phyloP scores from a whole-genome alignment of 2,329 filamentous ascomycete species.

The Lecanoromycetidae sp. region DNA sequence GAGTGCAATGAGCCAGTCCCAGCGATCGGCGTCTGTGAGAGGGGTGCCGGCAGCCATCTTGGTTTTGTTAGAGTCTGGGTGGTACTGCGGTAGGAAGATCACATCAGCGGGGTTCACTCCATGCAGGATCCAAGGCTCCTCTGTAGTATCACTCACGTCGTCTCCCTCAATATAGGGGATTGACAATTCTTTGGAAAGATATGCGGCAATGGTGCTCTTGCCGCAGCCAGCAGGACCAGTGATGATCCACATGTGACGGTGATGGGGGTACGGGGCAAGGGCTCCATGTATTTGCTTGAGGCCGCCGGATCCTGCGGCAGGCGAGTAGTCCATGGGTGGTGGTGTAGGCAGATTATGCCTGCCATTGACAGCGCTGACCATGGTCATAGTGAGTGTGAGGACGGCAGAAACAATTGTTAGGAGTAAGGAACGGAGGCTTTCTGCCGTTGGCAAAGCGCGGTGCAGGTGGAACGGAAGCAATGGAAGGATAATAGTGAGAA shows the following conservation, averaged over 20 bases:
- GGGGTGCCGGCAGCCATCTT: slow-evolving; percentile 83
- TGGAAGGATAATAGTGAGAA: background rate
- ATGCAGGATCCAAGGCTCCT: too few species aligned
- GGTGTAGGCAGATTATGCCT: slow-evolving; percentile 13
- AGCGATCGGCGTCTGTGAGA: slow-evolving; percentile 83
- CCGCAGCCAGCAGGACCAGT: slow-evolving; percentile 69
- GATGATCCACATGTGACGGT: slow-evolving; percentile 61
- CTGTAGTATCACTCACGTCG: slow-evolving; percentile 56
- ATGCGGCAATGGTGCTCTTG: slow-evolving; percentile 62
- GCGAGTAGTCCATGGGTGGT: slow-evolving; percentile 15
- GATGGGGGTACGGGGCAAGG: slow-evolving; percentile 16
- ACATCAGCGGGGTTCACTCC: too few species aligned
- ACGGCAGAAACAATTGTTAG: background rate
- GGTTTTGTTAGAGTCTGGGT: slow-evolving; percentile 58
- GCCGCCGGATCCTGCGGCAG: slow-evolving; percentile 6
- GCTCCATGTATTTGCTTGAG: slow-evolving; percentile 18
- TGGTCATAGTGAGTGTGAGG: slow-evolving; percentile 8
- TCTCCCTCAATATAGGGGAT: slow-evolving; percentile 68
- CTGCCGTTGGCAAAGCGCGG: background rate
- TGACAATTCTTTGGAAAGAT: slow-evolving; percentile 49
- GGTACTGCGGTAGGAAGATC: slow-evolving; percentile 30
- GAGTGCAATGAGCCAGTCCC: slow-evolving; percentile 85
- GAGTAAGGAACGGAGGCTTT: background rate
- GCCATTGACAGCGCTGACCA: slow-evolving; percentile 14
- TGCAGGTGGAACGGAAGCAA: background rate